Percentiles rank a stretch among this genome's conserved stretches.
Conservation (phyloP, 2,329 filamentous ascomycete species). For the Bipolaris zeicola region DNA sequence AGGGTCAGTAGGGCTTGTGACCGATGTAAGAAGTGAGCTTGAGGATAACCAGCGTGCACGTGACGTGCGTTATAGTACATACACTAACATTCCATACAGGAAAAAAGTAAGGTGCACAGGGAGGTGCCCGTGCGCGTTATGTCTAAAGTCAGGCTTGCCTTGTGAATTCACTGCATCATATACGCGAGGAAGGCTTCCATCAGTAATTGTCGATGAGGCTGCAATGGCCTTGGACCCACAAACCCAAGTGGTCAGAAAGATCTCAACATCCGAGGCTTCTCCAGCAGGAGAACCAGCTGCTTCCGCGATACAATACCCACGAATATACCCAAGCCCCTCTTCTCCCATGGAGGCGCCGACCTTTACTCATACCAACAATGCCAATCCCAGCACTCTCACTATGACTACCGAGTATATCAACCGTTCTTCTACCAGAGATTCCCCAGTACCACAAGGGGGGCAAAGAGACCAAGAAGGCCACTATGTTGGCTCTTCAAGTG, state of each 20-base stretch:
- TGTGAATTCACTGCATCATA: conserved; percentile 60
- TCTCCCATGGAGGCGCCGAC: conserved; percentile 21
- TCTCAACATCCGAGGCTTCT: conserved; percentile 15
- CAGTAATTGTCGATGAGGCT: conserved; percentile 45
- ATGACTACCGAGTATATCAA: conserved; percentile 20
- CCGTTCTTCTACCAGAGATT: conserved; percentile 46
- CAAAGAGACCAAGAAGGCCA: conserved; percentile 55
- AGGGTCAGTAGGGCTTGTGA: conserved; percentile 57
- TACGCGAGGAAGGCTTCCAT: conserved; percentile 54
- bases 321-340: conserved; percentile 21
- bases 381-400: conserved; percentile 18
- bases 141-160: conserved; percentile 37
- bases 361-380: conserved; percentile 8
- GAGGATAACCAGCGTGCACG: conserved; percentile 3
- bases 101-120: conserved; percentile 48
- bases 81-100: conserved; percentile 27
- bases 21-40: conserved; percentile 54
- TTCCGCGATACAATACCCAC: conserved; percentile 28
- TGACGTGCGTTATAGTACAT: conserved; percentile 2
- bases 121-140: conserved; percentile 44
- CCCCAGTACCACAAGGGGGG: conserved; percentile 52
- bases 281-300: conserved; percentile 17
- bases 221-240: conserved; percentile 28
- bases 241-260: conserved; percentile 21
- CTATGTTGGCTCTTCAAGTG: conserved; percentile 56